Percentiles rank a stretch among this genome's conserved stretches.
Conservation (phyloP, 352 stramenopile genomes). For the Aphanomyces invadans region DNA sequence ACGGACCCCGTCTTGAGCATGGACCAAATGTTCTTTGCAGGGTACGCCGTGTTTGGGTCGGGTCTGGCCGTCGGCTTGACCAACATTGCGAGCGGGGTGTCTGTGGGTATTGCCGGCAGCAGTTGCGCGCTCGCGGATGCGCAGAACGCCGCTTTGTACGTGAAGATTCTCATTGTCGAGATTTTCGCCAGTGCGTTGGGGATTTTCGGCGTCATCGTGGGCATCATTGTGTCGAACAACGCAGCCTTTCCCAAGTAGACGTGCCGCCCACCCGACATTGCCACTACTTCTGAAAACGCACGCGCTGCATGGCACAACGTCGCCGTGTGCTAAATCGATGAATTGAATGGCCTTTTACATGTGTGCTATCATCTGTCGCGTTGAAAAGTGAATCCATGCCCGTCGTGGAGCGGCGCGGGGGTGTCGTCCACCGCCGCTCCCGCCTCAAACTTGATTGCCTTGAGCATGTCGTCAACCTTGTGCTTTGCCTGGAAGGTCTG, state of each 20-base stretch:
- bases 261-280: not conserved
- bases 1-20: slow-evolving; percentile 69
- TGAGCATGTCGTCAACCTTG: not conserved
- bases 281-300: not conserved
- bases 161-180: slow-evolving; percentile 99
- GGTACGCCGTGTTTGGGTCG: slow-evolving; percentile 96
- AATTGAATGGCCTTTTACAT: not conserved
- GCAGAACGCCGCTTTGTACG: slow-evolving; percentile 96
- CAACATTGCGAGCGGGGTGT: slow-evolving; percentile 95
- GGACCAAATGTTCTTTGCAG: slow-evolving; percentile 89
- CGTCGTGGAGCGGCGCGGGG: too few species aligned
- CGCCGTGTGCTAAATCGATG: not conserved
- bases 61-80: slow-evolving; percentile 97
- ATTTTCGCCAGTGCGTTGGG: slow-evolving; percentile 99
- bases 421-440: too few species aligned
- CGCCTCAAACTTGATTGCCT: not conserved
- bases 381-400: too few species aligned
- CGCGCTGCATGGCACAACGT: too few species aligned
- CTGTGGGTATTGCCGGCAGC: slow-evolving; percentile 96
- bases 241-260: slow-evolving; percentile 87
- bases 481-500: not conserved
- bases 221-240: slow-evolving; percentile 98
- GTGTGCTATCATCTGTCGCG: not conserved
- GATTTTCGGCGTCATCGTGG: slow-evolving; percentile 98
- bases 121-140: slow-evolving; percentile 97